phyloP scores from a whole-genome alignment of 1,284 basidiomycete species.

The Austroboletus novae-zelandiae region DNA sequence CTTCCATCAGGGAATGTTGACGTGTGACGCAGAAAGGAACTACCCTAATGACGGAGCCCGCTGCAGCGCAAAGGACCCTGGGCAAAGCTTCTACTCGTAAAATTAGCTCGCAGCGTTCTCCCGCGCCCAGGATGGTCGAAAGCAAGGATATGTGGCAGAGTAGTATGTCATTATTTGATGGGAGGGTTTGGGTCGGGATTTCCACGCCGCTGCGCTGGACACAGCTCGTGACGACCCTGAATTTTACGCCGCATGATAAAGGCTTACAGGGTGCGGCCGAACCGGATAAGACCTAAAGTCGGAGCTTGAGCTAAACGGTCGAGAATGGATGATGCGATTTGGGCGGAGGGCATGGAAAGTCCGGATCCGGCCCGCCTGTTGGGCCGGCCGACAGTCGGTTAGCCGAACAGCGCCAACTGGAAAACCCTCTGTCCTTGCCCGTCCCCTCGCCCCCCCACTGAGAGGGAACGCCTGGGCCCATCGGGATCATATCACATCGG shows the following conservation, averaged over 20 bases:
- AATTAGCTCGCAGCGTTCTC: slow-evolving; percentile 12
- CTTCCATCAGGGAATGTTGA: slow-evolving; percentile 5
- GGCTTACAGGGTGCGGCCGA: slow-evolving; percentile 9
- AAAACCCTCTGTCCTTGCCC: neutral
- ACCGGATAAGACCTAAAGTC: slow-evolving; percentile 10
- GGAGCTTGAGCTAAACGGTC: slow-evolving; percentile 24
- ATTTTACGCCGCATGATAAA: slow-evolving; percentile 6
- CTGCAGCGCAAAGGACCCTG: slow-evolving; percentile 2
- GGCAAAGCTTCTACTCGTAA: slow-evolving; percentile 5
- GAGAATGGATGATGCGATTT: slow-evolving; percentile 25
- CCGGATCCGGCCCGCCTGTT: slow-evolving; percentile 10
- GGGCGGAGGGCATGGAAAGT: slow-evolving; percentile 26
- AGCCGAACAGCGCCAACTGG: no score
- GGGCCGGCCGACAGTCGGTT: neutral
- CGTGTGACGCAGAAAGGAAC: slow-evolving; percentile 11
- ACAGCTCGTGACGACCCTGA: slow-evolving; percentile 26
- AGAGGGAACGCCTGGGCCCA: neutral
- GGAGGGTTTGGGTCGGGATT: slow-evolving; percentile 11
- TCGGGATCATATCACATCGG: slow-evolving; percentile 22
- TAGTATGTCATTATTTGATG: slow-evolving; percentile 14
- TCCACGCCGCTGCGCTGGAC: slow-evolving; percentile 16
- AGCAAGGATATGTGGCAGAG: slow-evolving; percentile 11
- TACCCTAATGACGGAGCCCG: slow-evolving; percentile 10
- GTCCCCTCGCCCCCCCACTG: neutral
- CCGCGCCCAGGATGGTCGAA: slow-evolving; percentile 1